Evolutionary conservation across 2,329 filamentous ascomycete species (phyloP), one percentile per base, ranked within the genome.

Genomic region (Aspergillus fructus): DNA sequence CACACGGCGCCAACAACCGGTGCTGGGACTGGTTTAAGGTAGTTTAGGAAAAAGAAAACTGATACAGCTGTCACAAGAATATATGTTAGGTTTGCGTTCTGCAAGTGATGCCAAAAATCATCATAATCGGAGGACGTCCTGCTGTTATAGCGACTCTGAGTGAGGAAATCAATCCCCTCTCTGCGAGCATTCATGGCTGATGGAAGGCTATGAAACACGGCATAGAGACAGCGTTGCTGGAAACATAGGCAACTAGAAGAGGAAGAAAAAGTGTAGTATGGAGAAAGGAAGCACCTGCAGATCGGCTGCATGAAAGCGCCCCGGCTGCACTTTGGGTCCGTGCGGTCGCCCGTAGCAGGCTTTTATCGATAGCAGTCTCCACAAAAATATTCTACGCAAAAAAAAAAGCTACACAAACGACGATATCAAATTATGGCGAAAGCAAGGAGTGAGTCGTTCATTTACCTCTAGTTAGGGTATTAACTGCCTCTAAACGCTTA

Each of bases 301-400:
- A 46, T 51, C 30, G 46, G 40, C 46, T 53, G 59, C 56, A 52
- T 53, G 53, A 59, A 57, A 64, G 51, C 59, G 55, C 52, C 49
- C 56, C 49, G 21, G 56, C 39, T 72, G 67, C 73, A 59, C 52
- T 51, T 47, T 51, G 55, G 69, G 73, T 70, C 17, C 15, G 39
- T 66, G 33, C 45, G 54, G 62, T 39, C 59, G 43, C 24, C 72
- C 71, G 70, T 60, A 72, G 65, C 41, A 12, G n/a, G 65, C 54
- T 71, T 68, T 69, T 73, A 71, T 75, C 72, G 71, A 74, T 74
- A 74, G 61, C 59, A 53, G 64, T 57, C 65, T 67, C 66, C 71
- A 71, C 71, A 65, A 62, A 60, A 65, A 53, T 59, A 57, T 62
- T 61, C 54, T 51, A 61, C 42, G 30, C 40, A 49, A 43, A 37